These are phyloP conservation scores for Sindora glabra DNA, from an alignment of 306 rosid genomes.

Conservation along the genomic window DNA sequence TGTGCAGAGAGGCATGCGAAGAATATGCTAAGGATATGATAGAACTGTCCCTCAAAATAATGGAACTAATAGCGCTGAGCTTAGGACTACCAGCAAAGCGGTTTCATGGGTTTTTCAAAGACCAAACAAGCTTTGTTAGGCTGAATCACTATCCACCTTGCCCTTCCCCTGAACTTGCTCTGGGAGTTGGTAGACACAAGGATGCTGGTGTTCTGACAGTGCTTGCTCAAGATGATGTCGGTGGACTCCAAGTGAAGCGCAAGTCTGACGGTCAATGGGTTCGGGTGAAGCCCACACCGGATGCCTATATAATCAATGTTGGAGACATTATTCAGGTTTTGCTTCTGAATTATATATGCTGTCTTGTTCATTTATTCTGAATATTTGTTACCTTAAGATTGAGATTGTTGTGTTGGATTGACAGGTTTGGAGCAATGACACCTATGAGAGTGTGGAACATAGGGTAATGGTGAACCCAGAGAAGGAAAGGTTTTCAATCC, in stretches of 20 bases:
- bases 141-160: constrained; percentile 41
- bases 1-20: constrained; percentile 17
- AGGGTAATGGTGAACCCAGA: constrained; percentile 28
- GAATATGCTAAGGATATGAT: constrained; percentile 30
- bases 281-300: constrained; percentile 27
- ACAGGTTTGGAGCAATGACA: constrained; percentile 52
- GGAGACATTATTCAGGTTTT: constrained; percentile 34
- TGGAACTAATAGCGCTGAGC: constrained; percentile 34
- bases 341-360: neutral
- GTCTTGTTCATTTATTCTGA: neutral
- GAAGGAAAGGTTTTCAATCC: constrained; percentile 28
- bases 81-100: constrained; percentile 28
- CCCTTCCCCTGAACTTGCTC: constrained; percentile 30
- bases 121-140: constrained; percentile 23
- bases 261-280: constrained; percentile 44
- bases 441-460: constrained; percentile 39
- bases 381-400: neutral
- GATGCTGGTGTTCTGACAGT: constrained; percentile 33
- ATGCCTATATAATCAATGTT: constrained; percentile 36
- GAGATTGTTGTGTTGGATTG: neutral
- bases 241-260: constrained; percentile 38
- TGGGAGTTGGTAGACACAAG: constrained; percentile 38
- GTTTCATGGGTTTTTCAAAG: constrained; percentile 22
- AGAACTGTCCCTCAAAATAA: constrained; percentile 21
- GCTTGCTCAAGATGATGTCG: constrained; percentile 38